These are phyloP conservation scores for Cyclanthera cordifolia DNA, from an alignment of 306 rosid genomes.

Conservation along the genomic window DNA sequence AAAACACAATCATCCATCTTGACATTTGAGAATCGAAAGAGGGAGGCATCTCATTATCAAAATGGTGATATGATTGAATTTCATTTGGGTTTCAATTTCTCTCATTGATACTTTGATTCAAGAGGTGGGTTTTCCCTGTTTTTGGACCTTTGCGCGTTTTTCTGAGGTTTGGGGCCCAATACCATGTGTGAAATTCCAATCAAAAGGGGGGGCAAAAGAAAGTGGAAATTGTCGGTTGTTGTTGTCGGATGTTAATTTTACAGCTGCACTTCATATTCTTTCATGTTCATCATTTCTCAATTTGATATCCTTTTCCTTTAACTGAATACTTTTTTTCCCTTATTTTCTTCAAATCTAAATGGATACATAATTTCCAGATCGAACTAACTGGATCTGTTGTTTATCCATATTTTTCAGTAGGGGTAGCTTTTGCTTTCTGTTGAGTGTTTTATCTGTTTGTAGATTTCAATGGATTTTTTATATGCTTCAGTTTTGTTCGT, in stretches of 20 bases:
- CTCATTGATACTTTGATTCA: constrained; percentile 11
- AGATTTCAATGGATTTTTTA: constrained; percentile 3
- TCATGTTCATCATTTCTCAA: constrained; percentile 22
- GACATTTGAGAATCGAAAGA: not conserved
- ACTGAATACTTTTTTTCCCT: not conserved
- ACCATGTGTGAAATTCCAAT: constrained; percentile 45
- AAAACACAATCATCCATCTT: not conserved
- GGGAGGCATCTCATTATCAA: not conserved
- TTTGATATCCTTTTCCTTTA: constrained; percentile 17
- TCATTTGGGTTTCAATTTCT: not conserved
- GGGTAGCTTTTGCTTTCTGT: constrained; percentile 1
- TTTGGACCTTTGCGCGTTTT: not conserved
- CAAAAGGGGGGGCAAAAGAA: constrained; percentile 19
- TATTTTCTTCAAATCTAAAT: not conserved
- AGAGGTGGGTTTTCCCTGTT: constrained; percentile 19
- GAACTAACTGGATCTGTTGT: constrained; percentile 5
- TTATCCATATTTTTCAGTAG: not conserved
- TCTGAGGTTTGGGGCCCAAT: constrained; percentile 25
- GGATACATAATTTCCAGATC: not conserved
- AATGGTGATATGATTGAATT: not conserved
- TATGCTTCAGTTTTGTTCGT: not conserved
- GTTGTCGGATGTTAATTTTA: constrained; percentile 28
- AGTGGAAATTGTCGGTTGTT: constrained; percentile 44
- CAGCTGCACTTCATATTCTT: constrained; percentile 24
- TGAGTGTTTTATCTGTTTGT: not conserved